Conservation (phyloP, 73 alveolate genomes). For the Paramecium tetraurelia region DNA sequence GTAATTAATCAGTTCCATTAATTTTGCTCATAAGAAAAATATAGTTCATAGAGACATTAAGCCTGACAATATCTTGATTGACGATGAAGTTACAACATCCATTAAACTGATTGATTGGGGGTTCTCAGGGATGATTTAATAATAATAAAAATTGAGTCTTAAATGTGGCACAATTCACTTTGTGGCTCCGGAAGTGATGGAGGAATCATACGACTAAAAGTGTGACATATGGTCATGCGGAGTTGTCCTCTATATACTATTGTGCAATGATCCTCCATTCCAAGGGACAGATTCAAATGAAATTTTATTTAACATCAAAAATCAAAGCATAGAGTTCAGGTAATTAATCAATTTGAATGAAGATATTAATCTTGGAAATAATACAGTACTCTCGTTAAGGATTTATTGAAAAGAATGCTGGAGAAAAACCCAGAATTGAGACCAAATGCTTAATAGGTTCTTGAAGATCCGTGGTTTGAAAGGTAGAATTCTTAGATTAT, state of each 20-base stretch:
- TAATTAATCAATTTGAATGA: not conserved
- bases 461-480: slow-evolving; percentile 49
- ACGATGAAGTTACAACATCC: slow-evolving; percentile 34
- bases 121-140: slow-evolving; percentile 34
- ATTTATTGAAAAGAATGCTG: not conserved
- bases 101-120: slow-evolving; percentile 67
- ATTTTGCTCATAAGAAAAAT: slow-evolving; percentile 53
- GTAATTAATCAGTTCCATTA: slow-evolving; percentile 37
- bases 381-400: not conserved
- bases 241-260: slow-evolving; percentile 31
- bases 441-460: not conserved
- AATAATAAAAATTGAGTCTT: not conserved
- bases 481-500: not conserved
- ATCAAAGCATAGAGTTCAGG: not conserved
- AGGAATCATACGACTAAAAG: slow-evolving; percentile 55
- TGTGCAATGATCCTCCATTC: slow-evolving; percentile 47
- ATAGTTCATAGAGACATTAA: slow-evolving; percentile 61
- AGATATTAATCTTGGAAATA: slow-evolving; percentile 6
- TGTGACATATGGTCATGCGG: slow-evolving; percentile 66
- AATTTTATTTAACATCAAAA: not conserved
- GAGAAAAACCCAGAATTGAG: slow-evolving; percentile 29
- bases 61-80: slow-evolving; percentile 59
- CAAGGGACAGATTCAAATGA: slow-evolving; percentile 28
- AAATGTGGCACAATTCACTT: slow-evolving; percentile 58
- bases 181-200: slow-evolving; percentile 63